Evolutionary conservation across 129 eudicot genomes (phyloP), one percentile per base, ranked within the genome.

Genomic region (Apium graveolens): DNA sequence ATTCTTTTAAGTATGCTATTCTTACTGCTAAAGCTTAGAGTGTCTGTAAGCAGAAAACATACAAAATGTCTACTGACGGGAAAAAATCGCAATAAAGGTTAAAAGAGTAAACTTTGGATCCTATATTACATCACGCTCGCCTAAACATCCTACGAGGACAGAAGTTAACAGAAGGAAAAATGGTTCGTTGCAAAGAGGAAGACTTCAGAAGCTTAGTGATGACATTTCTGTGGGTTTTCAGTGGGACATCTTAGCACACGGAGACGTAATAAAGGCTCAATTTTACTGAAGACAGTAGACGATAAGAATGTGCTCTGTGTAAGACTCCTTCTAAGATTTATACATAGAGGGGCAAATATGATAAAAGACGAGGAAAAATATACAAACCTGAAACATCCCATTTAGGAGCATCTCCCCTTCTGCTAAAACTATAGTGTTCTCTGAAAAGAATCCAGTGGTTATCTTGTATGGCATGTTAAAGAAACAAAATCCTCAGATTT

Each of bases 361-460:
- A 66, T 14, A 31, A 20, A 31, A 66, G 3, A 31, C 13, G 72
- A 66, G 72, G 38, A 6, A 60, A 27, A n/a, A n/a, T 26, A 26
- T n/a, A 71, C 84, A 71, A 38, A 96, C 99, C 97, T 96, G 90
- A 43, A 96, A 96, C 62, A 81, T 85, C 43, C 97, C 99, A 83
- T 89, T 86, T 84, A 89, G 76, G 49, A 80, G 93, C 93, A 87
- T 88, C 85, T 91, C 97, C 2, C 99, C 99, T 92, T 92, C 97
- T 79, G 99, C 99, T 81, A 96, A 85, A 69, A 96, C 97, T 76
- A 96, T 84, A 34, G 99, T 96, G 86, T 96, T 96, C 76, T 96
- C 99, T 11, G 87, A 69, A 80, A 96, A 96, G 79, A 82, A 96
- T 27, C 99, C 99, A 71, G 97, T 89, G 18, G 99, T 96, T 78